Evolutionary conservation across 2,329 filamentous ascomycete species (phyloP).

Genomic region (Emergomyces orientalis): DNA sequence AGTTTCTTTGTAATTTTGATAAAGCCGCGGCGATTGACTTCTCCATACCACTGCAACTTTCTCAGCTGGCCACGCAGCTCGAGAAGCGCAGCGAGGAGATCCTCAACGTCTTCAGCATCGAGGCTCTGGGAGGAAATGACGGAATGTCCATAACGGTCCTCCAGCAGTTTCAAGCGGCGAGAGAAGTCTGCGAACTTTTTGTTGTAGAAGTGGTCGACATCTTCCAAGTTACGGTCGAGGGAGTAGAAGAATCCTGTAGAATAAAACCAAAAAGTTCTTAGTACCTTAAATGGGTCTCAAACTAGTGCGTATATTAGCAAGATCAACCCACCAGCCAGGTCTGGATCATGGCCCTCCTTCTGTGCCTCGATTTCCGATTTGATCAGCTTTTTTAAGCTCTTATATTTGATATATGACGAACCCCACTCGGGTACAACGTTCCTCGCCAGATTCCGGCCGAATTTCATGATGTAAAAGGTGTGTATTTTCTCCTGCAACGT

Average conservation of each 20-base stretch:
- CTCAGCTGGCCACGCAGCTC: constrained; percentile 79
- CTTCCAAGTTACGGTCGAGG: constrained; percentile 92
- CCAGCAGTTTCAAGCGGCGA: constrained; percentile 72
- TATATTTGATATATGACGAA: constrained; percentile 44
- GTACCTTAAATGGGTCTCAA: neutral
- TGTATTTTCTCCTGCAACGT: neutral
- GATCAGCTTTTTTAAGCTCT: constrained; percentile 78
- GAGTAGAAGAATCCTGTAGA: constrained; percentile 85
- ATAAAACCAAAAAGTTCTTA: neutral
- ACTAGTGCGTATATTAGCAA: neutral
- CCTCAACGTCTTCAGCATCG: constrained; percentile 81
- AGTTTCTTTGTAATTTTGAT: constrained; percentile 98
- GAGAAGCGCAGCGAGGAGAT: constrained; percentile 79
- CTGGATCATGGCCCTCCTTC: constrained; percentile 63
- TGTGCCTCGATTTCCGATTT: constrained; percentile 61
- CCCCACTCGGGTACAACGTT: constrained; percentile 45
- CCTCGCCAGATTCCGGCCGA: constrained; percentile 41
- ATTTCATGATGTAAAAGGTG: constrained; percentile 36
- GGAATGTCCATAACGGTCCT: constrained; percentile 74
- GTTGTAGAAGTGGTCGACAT: constrained; percentile 94
- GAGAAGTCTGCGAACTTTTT: constrained; percentile 82
- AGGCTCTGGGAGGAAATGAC: constrained; percentile 61
- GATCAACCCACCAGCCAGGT: constrained; percentile 73
- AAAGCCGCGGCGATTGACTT: constrained; percentile 90
- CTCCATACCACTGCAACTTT: constrained; percentile 94